A percentile compares a stretch with the other conserved stretches of the same genome.
Conservation (phyloP, 495 filamentous ascomycete species). For the Ramalina peruviana region DNA sequence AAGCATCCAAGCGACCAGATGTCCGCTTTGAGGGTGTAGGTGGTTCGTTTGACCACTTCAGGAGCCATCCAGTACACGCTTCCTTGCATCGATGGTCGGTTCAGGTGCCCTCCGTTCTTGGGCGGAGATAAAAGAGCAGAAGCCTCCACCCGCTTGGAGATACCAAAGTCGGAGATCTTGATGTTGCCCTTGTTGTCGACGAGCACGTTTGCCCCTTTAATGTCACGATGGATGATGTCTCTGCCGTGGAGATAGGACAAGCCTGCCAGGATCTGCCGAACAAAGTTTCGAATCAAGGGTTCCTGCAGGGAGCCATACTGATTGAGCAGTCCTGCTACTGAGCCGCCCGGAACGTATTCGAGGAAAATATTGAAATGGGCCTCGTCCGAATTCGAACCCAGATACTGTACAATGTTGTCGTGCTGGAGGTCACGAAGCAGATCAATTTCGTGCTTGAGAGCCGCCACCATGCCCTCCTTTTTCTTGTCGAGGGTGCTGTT, state of each 20-base stretch:
- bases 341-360: conserved; percentile 95
- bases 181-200: conserved; percentile 98
- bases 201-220: conserved; percentile 97
- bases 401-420: conserved; percentile 94
- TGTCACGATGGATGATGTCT: conserved; percentile 97
- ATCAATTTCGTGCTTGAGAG: conserved; percentile 89
- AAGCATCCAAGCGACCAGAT: conserved; percentile 97
- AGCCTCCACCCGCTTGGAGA: conserved; percentile 92
- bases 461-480: conserved; percentile 96
- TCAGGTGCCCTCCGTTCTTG: conserved; percentile 45
- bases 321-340: conserved; percentile 94
- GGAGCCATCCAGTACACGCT: conserved; percentile 99
- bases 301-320: conserved; percentile 93
- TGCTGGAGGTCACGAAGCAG: conserved; percentile 90
- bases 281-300: conserved; percentile 88
- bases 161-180: conserved; percentile 99
- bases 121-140: conserved; percentile 45
- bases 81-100: conserved; percentile 86
- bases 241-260: conserved; percentile 90
- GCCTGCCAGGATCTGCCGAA: conserved; percentile 86
- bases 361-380: conserved; percentile 98
- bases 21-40: conserved; percentile 97
- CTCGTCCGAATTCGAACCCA: conserved; percentile 82
- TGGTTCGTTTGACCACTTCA: conserved; percentile 93
- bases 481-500: conserved; percentile 72